Evolutionary conservation across 208 protist genomes (phyloP).

Genomic region (Herpetomonas samuelpessoai): DNA sequence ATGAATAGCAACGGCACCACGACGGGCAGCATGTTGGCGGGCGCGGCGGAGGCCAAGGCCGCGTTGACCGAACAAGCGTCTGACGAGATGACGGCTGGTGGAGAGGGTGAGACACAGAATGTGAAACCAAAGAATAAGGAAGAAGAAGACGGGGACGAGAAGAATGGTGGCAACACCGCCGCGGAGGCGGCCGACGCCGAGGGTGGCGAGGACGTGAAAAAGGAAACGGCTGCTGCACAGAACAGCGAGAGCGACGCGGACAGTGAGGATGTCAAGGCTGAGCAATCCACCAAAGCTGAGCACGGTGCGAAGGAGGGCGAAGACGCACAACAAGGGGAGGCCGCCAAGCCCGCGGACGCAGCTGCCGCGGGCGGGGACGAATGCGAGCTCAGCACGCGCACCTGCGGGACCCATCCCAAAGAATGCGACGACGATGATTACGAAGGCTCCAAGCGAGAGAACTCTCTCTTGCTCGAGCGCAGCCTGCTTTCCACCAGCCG

Average conservation of each 20-base stretch:
- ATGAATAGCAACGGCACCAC: not conserved
- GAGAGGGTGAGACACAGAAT: no score
- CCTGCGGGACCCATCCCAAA: not conserved
- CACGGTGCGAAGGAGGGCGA: not conserved
- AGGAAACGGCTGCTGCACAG: not conserved
- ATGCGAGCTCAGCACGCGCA: not conserved
- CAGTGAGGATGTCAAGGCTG: not conserved
- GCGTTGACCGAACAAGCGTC: no score
- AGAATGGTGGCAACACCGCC: not conserved
- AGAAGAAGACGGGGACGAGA: constrained; percentile 7
- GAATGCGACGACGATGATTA: not conserved
- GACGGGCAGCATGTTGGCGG: not conserved
- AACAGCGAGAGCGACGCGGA: constrained; percentile 16
- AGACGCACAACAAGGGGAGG: no score
- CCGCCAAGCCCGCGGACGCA: no score
- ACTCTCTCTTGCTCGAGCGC: not conserved
- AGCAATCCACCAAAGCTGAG: not conserved
- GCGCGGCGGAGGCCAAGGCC: not conserved
- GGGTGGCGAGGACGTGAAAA: constrained; percentile 4
- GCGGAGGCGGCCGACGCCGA: constrained; percentile 10
- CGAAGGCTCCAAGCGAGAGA: not conserved
- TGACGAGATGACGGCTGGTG: no score
- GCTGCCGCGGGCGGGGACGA: not conserved
- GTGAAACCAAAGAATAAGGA: not conserved
- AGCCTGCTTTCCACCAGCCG: constrained; percentile 18